Percentiles rank a stretch among this genome's conserved stretches.
Conservation (phyloP, 768 basidiomycete species). For the Russula sp. region DNA sequence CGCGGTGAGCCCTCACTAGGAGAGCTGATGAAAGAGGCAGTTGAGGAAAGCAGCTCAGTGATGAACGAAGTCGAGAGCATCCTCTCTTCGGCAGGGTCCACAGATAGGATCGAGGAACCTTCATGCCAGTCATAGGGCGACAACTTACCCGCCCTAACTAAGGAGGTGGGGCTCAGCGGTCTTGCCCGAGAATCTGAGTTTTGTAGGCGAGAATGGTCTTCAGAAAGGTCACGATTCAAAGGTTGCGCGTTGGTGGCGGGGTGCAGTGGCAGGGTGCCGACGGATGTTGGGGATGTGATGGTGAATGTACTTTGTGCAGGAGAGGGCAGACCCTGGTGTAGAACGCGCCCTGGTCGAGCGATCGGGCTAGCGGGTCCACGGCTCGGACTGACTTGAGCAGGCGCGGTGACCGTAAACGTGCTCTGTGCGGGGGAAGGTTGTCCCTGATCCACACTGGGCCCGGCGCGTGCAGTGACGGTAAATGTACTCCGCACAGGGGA, state of each 20-base stretch:
- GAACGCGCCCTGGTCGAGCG: background rate
- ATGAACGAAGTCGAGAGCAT: constrained; percentile 57
- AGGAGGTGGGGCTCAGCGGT: background rate
- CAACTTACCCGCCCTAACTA: background rate
- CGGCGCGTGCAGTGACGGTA: background rate
- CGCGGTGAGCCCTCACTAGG: constrained; percentile 6
- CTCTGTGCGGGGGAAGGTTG: constrained; percentile 18
- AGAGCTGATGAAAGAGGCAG: constrained; percentile 18
- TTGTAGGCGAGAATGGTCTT: no score
- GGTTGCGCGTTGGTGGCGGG: no score
- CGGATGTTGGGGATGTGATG: background rate
- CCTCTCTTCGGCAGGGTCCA: constrained; percentile 49
- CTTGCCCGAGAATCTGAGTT: background rate
- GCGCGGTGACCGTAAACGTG: background rate
- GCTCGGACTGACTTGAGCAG: constrained; percentile 23
- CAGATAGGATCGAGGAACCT: constrained; percentile 48
- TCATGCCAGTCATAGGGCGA: constrained; percentile 54
- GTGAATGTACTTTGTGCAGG: constrained; percentile 7
- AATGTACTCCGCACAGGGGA: constrained; percentile 11
- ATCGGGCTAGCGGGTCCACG: background rate
- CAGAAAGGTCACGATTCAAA: no score
- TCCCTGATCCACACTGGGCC: background rate
- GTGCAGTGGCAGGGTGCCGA: background rate
- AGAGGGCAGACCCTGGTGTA: background rate
- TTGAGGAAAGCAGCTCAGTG: constrained; percentile 40